These are phyloP conservation scores for Tylopilus plumbeoviolaceoides DNA, from an alignment of 768 basidiomycete species.

Conservation along the genomic window DNA sequence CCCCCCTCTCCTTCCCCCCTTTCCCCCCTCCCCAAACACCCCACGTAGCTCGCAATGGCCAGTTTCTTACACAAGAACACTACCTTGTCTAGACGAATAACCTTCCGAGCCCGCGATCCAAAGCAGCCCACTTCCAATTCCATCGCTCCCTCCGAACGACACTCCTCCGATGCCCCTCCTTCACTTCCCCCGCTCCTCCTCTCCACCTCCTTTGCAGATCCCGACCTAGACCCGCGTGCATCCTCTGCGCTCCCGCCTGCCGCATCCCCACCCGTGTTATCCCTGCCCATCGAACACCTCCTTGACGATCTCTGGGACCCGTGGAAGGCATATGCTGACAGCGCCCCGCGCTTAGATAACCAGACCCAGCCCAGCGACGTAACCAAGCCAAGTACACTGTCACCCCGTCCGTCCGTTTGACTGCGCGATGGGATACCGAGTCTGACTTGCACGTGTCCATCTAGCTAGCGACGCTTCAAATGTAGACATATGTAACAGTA, in stretches of 20 bases:
- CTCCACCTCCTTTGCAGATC: slow-evolving; percentile 30
- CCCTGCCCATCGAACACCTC: neutral
- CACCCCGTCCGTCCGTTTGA: slow-evolving; percentile 14
- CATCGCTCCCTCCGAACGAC: neutral
- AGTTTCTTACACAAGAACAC: slow-evolving; percentile 54
- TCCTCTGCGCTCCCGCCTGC: slow-evolving; percentile 5
- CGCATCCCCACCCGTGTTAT: slow-evolving; percentile 14
- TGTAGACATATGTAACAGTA: neutral
- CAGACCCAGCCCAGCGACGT: neutral
- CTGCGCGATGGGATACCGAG: neutral
- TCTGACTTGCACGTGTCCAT: slow-evolving; percentile 2
- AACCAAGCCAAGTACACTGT: neutral
- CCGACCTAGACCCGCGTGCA: slow-evolving; percentile 13
- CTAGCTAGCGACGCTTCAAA: slow-evolving; percentile 6
- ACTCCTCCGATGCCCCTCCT: slow-evolving; percentile 20
- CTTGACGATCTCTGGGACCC: slow-evolving; percentile 23
- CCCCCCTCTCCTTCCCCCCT: neutral
- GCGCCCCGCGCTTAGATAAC: slow-evolving; percentile 4
- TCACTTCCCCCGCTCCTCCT: slow-evolving; percentile 41
- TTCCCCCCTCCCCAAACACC: neutral
- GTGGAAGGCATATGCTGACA: slow-evolving; percentile 12
- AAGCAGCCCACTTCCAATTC: neutral
- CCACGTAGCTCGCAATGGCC: slow-evolving; percentile 36
- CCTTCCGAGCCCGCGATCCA: neutral
- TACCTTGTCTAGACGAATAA: slow-evolving; percentile 19